Evolutionary conservation across 805 yeast species (phyloP), one percentile per base, ranked within the genome.

Genomic region (Torulaspora microellipsoides): DNA sequence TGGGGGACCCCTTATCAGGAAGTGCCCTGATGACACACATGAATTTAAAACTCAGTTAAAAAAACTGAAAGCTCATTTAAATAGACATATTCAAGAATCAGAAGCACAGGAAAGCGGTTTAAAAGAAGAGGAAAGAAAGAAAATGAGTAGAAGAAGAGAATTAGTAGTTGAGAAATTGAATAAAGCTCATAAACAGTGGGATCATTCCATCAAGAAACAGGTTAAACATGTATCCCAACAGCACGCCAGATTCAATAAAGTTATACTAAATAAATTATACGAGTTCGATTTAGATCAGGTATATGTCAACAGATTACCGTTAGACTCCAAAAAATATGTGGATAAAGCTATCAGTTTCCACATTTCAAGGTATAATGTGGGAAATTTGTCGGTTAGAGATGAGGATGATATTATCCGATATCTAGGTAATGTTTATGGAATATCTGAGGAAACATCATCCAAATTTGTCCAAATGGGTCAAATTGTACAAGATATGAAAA

Each of bases 281-380:
- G 67, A 62, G 9, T 58, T 60, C 41, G 61, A 64, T 9, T 40
- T 68, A 8, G 65, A 62, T 36, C 58, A 61, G 27, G 64, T 65
- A 9, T 67, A 67, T 37, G 51, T 60, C n/a, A 60, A 68, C 39
- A 60, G 58, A 35, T 48, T 69, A 28, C 54, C 60, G 1, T 45
- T 53, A 4, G 49, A 43, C 15, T 47, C 53, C 15, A 51, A 53
- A 42, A 40, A 47, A 8, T 48, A 59, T 29, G 62, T 75, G 15
- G 66, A 71, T 28, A 57, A 59, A 13, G 77, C 78, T 1, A 65
- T 77, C 8, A 67, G 69, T 15, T 61, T 68, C 43, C 80, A 77
- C 51, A 56, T 77, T 15, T 57, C 72, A 9, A 62, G 80, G n/a
- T 68, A 68, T 42, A 77, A 76, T n/a, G 68, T 73, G 41, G 62